phyloP scores from a whole-genome alignment of 2,329 filamentous ascomycete species.

The Trichoderma sp. region DNA sequence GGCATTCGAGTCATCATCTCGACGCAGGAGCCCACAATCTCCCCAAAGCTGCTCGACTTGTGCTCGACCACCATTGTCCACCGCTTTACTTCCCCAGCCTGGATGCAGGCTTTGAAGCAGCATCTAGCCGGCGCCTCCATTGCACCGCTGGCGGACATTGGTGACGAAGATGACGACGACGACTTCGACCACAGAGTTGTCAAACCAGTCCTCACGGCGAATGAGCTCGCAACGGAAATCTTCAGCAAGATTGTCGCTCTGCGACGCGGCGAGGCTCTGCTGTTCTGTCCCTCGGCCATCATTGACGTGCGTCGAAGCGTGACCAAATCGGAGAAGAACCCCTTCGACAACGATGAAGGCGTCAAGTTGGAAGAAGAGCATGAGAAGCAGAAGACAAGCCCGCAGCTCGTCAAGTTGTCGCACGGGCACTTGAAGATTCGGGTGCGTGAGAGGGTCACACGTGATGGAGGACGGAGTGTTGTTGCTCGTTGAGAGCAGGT shows the following conservation, averaged over 20 bases:
- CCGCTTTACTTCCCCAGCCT: constrained; percentile 67
- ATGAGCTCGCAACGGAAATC: constrained; percentile 35
- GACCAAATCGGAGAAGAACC: neutral
- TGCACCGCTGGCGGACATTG: neutral
- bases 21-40: constrained; percentile 76
- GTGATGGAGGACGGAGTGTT: constrained; percentile 50
- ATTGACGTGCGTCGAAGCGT: constrained; percentile 31
- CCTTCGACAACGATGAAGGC: neutral
- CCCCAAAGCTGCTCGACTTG: constrained; percentile 67
- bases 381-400: neutral
- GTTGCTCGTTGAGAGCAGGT: constrained; percentile 41
- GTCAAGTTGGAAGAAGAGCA: neutral
- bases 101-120: constrained; percentile 51
- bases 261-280: constrained; percentile 49
- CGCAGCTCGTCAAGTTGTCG: constrained; percentile 36
- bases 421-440: constrained; percentile 46
- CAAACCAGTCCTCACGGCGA: neutral
- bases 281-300: constrained; percentile 51
- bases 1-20: constrained; percentile 69
- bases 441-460: constrained; percentile 47
- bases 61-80: constrained; percentile 74
- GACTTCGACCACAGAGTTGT: neutral
- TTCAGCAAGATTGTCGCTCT: constrained; percentile 49
- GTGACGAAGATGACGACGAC: neutral
- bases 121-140: constrained; percentile 49